These are phyloP conservation scores for Dillenia turbinata DNA, from an alignment of 164 flowering plant species.

Conservation along the genomic window DNA sequence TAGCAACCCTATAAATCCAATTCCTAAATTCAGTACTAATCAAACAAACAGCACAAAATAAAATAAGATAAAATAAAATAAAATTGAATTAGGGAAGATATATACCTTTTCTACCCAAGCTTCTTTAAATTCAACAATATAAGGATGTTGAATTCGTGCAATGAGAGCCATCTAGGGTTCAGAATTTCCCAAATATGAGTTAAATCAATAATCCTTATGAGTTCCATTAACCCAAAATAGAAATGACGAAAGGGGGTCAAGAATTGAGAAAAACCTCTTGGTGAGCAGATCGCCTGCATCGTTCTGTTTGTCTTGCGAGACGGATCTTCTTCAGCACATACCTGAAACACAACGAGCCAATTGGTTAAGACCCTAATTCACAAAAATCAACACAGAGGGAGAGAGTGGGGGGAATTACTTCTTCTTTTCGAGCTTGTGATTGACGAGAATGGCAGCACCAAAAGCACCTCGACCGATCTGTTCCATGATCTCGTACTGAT, in stretches of 20 bases:
- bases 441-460: constrained; percentile 94
- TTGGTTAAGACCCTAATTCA: constrained; percentile 2
- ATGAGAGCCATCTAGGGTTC: constrained; percentile 86
- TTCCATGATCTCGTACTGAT: constrained; percentile 98
- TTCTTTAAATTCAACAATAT: constrained; percentile 92
- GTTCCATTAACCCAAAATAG: background rate
- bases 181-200: constrained; percentile 11
- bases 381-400: background rate
- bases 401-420: constrained; percentile 36
- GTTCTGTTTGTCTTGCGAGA: constrained; percentile 90
- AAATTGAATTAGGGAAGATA: background rate
- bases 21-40: constrained; percentile 14
- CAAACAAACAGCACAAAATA: background rate
- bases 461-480: constrained; percentile 99
- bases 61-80: background rate
- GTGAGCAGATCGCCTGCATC: constrained; percentile 95
- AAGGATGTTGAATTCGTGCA: constrained; percentile 89
- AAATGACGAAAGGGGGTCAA: constrained; percentile 2
- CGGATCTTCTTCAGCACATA: constrained; percentile 97
- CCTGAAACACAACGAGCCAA: constrained; percentile 31
- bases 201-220: background rate
- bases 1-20: constrained; percentile 77
- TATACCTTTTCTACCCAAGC: constrained; percentile 99
- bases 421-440: constrained; percentile 83
- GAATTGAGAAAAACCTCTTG: constrained; percentile 62